Base-by-base conservation (phyloP, 176 grass and related monocot species). In the Zizania latifolia region DNA sequence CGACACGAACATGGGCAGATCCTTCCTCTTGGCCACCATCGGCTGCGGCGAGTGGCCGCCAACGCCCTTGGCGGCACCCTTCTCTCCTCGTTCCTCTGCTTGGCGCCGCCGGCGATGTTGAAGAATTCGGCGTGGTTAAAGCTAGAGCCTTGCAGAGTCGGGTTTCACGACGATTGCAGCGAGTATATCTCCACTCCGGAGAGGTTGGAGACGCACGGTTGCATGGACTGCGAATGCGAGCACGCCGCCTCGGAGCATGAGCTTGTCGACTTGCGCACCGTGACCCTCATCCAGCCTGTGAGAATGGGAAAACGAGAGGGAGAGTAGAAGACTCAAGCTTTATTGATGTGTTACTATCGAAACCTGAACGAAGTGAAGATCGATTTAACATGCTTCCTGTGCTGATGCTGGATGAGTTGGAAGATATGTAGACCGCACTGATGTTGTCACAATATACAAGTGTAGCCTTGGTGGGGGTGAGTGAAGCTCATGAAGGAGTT, bases 51-150 rank as follows among this genome's bases (percentile, higher is more conserved):
- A 93, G n/a, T 82, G 62, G 4, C 63, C 51, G 1, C 78, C 31
- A 0, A 39, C 67, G 29, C 38, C 75, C 2, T 65, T 78, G 31
- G 17, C 67, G 21, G 19, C 44, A 29, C 85, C 89, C 61, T 88
- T n/a, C n/a, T 79, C 83, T 97, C 90, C 77, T 93, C 93, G 30
- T 97, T 90, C 0, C 40, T 74, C 48, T 53, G 44, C 15, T 73
- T 78, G 28, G 58, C 85, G 4, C 56, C 85, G 1, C 85, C 76
- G 33, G 82, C 90, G 80, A 93, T 90, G 23, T 92, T 88, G 83
- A 90, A 93, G 88, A 97, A 97, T 19, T 97, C 93, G 1, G 90
- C 77, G 72, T 97, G 93, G 75, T 97, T 94, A 62, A 91, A 95
- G 56, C 92, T 95, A 11, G 92, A 95, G 4, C 92, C 92, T 3